Percentiles rank a stretch among this genome's conserved stretches.
Conservation (phyloP, 768 basidiomycete genomes). For the Scleroderma bovista region DNA sequence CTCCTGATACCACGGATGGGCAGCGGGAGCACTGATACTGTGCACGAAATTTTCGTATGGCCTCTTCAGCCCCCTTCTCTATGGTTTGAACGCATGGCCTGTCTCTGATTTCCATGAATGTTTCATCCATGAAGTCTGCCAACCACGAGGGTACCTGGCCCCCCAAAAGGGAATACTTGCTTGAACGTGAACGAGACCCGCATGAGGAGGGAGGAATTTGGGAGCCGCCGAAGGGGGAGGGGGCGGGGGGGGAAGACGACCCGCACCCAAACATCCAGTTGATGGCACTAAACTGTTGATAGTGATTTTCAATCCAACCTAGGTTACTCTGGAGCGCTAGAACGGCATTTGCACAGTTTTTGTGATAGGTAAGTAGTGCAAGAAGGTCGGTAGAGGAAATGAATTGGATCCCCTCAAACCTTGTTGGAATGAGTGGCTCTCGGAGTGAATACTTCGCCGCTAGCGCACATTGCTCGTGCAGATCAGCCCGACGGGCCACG, state of each 20-base stretch:
- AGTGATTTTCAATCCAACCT: slow-evolving; percentile 11
- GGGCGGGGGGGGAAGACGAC: no score
- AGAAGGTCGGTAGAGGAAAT: slow-evolving; percentile 24
- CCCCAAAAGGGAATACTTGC: no score
- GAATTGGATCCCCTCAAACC: slow-evolving; percentile 22
- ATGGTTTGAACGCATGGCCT: no score
- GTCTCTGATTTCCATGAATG: not conserved
- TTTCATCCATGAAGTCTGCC: slow-evolving; percentile 4
- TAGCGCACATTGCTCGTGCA: slow-evolving; percentile 17
- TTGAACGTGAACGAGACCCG: no score
- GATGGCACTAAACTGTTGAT: not conserved
- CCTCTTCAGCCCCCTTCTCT: no score
- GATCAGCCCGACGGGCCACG: slow-evolving; percentile 21
- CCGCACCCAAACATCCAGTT: no score
- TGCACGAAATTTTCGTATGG: no score
- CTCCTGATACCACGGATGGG: no score
- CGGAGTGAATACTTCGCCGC: slow-evolving; percentile 27
- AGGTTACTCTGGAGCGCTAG: slow-evolving; percentile 1
- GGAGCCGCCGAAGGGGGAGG: no score
- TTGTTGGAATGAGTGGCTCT: slow-evolving; percentile 14
- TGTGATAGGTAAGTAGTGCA: slow-evolving; percentile 18
- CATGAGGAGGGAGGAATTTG: no score
- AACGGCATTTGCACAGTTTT: slow-evolving; percentile 8
- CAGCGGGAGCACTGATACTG: no score
- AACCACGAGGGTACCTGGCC: not conserved